Evolutionary conservation across 257 asterid genomes (phyloP).

Genomic region (Jaltomata sinuosa): DNA sequence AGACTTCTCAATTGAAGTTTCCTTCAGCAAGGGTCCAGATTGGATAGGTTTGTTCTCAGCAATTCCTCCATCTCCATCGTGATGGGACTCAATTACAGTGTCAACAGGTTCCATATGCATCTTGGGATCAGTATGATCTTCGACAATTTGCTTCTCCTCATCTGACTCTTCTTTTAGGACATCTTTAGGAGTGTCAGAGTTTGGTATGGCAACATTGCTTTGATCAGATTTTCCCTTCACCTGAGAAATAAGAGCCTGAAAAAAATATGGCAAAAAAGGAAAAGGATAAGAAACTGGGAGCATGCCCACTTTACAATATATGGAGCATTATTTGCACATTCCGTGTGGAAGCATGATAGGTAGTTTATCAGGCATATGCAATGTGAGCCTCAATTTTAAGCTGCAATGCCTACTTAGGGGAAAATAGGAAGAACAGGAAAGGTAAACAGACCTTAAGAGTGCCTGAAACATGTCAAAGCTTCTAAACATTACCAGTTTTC

Average conservation of each 20-base stretch:
- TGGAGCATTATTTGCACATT: not conserved
- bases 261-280: not conserved
- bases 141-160: conserved; percentile 35
- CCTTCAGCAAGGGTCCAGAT: conserved; percentile 26
- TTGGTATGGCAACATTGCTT: conserved; percentile 34
- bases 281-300: not conserved
- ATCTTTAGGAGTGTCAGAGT: conserved; percentile 40
- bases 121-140: conserved; percentile 30
- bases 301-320: not conserved
- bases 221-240: conserved; percentile 60
- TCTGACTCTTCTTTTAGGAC: conserved; percentile 25
- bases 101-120: conserved; percentile 17
- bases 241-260: conserved; percentile 29
- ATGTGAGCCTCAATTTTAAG: not conserved
- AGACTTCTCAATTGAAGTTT: conserved; percentile 20
- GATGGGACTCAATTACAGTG: conserved; percentile 32
- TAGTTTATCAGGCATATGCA: not conserved
- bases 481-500: not conserved
- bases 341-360: not conserved
- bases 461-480: not conserved
- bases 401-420: not conserved
- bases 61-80: conserved; percentile 22
- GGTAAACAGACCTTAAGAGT: not conserved
- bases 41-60: conserved; percentile 24
- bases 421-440: not conserved